Base-by-base conservation (phyloP, 352 stramenopile species). In the Phytophthora rubi region DNA sequence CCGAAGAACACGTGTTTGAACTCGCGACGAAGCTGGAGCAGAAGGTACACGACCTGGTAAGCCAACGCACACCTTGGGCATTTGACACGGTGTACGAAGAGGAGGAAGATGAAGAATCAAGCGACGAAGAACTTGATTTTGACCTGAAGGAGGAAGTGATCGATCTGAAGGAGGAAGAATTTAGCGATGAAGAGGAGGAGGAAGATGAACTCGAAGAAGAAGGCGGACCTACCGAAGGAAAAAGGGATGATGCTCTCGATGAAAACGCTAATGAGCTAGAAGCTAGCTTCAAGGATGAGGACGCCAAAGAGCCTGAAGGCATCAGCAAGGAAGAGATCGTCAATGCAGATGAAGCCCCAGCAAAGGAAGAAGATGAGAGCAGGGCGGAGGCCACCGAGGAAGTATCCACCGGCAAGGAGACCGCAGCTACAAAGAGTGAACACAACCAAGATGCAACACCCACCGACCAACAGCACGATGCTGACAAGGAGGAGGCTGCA, bases 61-160 rank as follows among this genome's bases (percentile, higher is more conserved):
- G 64, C n/a, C 83, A 87, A 69, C 83, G 83, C 37, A 82, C 86
- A 7, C 76, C 86, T 7, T 95, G 88, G 88, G 88, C 83, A 9
- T 81, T 92, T 35, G 57, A 80, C 52, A 63, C 48, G 26, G 54
- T 70, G 4, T 64, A 79, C 42, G 59, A 68, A 18, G 55, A 68
- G 9, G 75, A 71, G n/a, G 71, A 73, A 53, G 53, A 67, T 6
- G 51, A 62, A 44, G 71, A 60, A 39, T 65, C 45, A 32, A 68
- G 30, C 9, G 52, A 71, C 30, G 56, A 79, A 53, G 63, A 74
- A 12, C 53, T 62, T 49, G 53, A 64, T 51, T 54, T 71, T 15
- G 66, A 80, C 39, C 28, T 51, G 39, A 44, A 71, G 45, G 60
- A 76, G 37, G 62, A 77, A 37, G 62, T 77, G 23, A 54, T 69